Evolutionary conservation across 2,329 filamentous ascomycete genomes (phyloP).

Genomic region (Alternaria longipes): DNA sequence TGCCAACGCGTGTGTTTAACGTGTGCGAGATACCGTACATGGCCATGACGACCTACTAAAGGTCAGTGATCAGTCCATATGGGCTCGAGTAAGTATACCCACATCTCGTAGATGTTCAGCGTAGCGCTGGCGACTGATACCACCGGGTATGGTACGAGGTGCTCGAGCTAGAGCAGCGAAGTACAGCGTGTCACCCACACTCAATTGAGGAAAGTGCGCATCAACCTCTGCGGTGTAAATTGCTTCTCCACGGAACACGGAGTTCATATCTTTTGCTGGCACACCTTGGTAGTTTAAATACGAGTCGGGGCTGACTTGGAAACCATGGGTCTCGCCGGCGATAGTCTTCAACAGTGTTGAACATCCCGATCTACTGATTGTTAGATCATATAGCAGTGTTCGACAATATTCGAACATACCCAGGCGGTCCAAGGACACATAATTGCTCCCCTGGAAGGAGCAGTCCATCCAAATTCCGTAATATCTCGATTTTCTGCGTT

Average conservation of each 20-base stretch:
- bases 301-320: constrained; percentile 73
- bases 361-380: constrained; percentile 64
- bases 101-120: constrained; percentile 68
- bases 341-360: constrained; percentile 85
- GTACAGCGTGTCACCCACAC: constrained; percentile 78
- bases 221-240: constrained; percentile 87
- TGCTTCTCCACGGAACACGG: constrained; percentile 78
- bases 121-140: constrained; percentile 63
- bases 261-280: constrained; percentile 75
- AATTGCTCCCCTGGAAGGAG: constrained; percentile 76
- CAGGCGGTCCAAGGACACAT: constrained; percentile 74
- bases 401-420: constrained; percentile 22
- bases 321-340: constrained; percentile 81
- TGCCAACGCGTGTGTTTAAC: constrained; percentile 73
- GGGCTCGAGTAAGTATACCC: neutral
- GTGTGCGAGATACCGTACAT: constrained; percentile 78
- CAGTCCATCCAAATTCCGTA: constrained; percentile 72
- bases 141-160: constrained; percentile 66
- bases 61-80: constrained; percentile 1
- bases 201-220: constrained; percentile 78
- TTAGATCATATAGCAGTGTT: constrained; percentile 5
- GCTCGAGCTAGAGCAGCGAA: constrained; percentile 72
- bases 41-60: constrained; percentile 69
- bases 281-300: constrained; percentile 84
- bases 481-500: constrained; percentile 68